These are phyloP conservation scores for Calocybe cyanea DNA, from an alignment of 768 basidiomycete species.

Conservation along the genomic window DNA sequence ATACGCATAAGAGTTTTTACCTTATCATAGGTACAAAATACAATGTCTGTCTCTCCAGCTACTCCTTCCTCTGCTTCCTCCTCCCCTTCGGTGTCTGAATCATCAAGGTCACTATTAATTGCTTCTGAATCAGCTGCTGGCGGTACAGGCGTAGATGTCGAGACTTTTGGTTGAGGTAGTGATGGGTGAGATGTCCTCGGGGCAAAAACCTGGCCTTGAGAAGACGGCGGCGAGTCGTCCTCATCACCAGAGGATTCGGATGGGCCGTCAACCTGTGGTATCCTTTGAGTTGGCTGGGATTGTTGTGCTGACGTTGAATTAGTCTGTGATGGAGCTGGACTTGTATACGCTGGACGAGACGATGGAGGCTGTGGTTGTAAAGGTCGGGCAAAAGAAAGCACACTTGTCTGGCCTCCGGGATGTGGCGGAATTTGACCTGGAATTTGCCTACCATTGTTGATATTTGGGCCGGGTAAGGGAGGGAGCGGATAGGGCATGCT, in stretches of 20 bases:
- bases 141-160: slow-evolving; percentile 29
- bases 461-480: slow-evolving; percentile 59
- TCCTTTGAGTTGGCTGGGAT: slow-evolving; percentile 26
- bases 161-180: slow-evolving; percentile 56
- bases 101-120: slow-evolving; percentile 96
- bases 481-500: slow-evolving; percentile 53
- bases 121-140: slow-evolving; percentile 63
- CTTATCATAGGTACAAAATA: slow-evolving; percentile 99
- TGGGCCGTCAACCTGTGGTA: slow-evolving; percentile 83
- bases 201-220: slow-evolving; percentile 54
- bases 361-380: slow-evolving; percentile 26
- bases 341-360: slow-evolving; percentile 22
- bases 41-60: slow-evolving; percentile 80
- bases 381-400: slow-evolving; percentile 48
- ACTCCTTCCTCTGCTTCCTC: slow-evolving; percentile 79
- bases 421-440: slow-evolving; percentile 41
- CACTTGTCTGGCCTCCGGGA: slow-evolving; percentile 55
- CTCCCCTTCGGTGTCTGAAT: slow-evolving; percentile 85
- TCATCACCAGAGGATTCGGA: slow-evolving; percentile 62
- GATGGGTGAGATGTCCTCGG: slow-evolving; percentile 74
- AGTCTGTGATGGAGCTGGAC: slow-evolving; percentile 14
- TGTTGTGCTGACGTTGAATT: slow-evolving; percentile 6
- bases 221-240: slow-evolving; percentile 65
- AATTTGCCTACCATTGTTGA: slow-evolving; percentile 44
- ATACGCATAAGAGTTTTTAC: slow-evolving; percentile 32